These are phyloP conservation scores for Lathyrus tuberosus DNA, from an alignment of 306 rosid species.

Conservation along the genomic window DNA sequence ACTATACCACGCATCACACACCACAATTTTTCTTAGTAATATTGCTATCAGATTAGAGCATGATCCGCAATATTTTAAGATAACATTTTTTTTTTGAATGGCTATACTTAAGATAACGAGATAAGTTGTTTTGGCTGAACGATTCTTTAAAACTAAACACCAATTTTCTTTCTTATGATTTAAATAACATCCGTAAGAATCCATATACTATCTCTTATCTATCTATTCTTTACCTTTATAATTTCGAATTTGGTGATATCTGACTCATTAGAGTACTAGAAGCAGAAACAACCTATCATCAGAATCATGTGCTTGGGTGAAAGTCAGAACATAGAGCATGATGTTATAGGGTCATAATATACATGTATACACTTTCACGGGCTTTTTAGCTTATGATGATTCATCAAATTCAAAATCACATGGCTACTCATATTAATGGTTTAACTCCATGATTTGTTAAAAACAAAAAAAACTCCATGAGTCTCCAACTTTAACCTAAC, in stretches of 20 bases:
- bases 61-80: background rate
- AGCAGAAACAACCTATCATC: background rate
- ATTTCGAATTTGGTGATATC: background rate
- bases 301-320: constrained; percentile 1
- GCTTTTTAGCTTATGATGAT: constrained; percentile 28
- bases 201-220: background rate
- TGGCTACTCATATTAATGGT: background rate
- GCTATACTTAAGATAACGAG: background rate
- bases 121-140: no score
- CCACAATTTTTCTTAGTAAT: background rate
- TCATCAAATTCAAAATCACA: constrained; percentile 35
- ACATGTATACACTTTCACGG: background rate
- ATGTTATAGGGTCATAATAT: constrained; percentile 2
- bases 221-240: background rate
- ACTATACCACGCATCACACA: background rate
- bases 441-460: no score
- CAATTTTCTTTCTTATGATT: background rate
- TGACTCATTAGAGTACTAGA: constrained; percentile 2
- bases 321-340: constrained; percentile 3
- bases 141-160: constrained; percentile 1
- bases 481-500: no score
- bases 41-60: constrained; percentile 6
- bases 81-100: no score
- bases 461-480: no score
- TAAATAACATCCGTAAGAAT: background rate